Conservation (phyloP, 2,329 filamentous ascomycete species). For the Aureobasidium sp. region DNA sequence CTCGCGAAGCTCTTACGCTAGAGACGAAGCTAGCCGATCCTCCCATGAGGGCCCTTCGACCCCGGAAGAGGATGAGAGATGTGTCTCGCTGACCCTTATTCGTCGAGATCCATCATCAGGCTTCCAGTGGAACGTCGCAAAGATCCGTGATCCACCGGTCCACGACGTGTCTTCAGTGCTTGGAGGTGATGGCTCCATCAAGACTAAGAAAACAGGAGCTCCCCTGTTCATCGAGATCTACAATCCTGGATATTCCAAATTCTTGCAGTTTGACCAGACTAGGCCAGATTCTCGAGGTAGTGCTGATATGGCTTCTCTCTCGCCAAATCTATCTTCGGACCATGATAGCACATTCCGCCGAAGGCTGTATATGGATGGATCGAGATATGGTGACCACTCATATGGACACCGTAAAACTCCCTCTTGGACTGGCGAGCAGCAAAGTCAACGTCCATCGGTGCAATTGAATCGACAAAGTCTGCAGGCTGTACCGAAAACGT, state of each 20-base stretch:
- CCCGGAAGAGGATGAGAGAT: not conserved
- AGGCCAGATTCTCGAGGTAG: conserved; percentile 19
- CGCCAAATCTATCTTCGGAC: conserved; percentile 16
- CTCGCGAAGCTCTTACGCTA: not conserved
- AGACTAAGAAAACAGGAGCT: conserved; percentile 30
- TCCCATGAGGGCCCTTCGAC: not conserved
- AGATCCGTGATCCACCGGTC: conserved; percentile 37
- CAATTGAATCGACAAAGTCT: conserved; percentile 7
- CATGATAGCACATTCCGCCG: conserved; percentile 34
- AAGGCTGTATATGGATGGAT: conserved; percentile 41
- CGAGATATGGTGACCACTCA: conserved; percentile 28
- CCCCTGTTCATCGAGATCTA: conserved; percentile 47
- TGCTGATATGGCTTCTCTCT: conserved; percentile 17
- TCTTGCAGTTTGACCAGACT: conserved; percentile 33
- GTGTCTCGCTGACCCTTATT: conserved; percentile 37
- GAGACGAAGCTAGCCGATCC: not conserved
- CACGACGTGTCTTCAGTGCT: conserved; percentile 34
- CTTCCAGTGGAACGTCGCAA: conserved; percentile 44
- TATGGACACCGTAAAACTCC: conserved; percentile 31
- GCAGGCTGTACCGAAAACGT: conserved; percentile 23
- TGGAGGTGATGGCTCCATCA: conserved; percentile 20
- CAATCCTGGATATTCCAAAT: conserved; percentile 53
- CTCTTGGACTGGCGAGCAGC: not conserved
- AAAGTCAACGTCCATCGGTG: not conserved
- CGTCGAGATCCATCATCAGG: conserved; percentile 40